Evolutionary conservation across 371 early-diverging fungal genomes (phyloP), one percentile per base, ranked within the genome.

Genomic region (Apophysomyces elegans): DNA sequence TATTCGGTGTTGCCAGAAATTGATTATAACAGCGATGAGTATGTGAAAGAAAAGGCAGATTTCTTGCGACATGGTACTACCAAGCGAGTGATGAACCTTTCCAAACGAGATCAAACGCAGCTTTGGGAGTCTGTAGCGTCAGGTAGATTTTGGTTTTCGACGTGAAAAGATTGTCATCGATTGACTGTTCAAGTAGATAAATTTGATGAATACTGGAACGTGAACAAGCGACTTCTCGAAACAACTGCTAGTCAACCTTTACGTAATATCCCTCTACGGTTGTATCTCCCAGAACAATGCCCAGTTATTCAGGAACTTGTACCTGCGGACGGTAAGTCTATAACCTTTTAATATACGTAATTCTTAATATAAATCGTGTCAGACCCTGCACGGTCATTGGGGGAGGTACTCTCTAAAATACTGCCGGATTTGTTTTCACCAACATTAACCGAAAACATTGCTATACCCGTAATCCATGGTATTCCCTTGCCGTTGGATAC

Each of bases 61-160:
- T 91, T 85, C 69, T 70, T 93, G 37, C 85, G 91, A 14, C 77
- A 86, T 67, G 90, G 90, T 16, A 82, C 80, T 6, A 90, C 87
- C 12, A 91, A 91, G 66, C 82, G 83, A 54, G 87, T 91, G 37
- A 91, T 93, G 92, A 86, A 87, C 36, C 74, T 93, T 62, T 84
- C 89, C n/a, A 90, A 88, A 67, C 72, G 80, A 32, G 91, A 93
- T 70, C 89, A 90, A 64, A 81, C 80, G 14, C 85, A 84, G 50
- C 72, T 93, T 35, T 93, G 91, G 93, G 81, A 88, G 62, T 79
- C 86, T 5, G 41, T 87, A 9, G 76, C 73, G 41, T 75, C 80
- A 70, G 85, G 88, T 26, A 26, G 32, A 26, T 86, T 56, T 5
- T 32, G 54, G 12, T 50, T 1, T 41, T 14, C n/a, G n/a, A 11